These are phyloP conservation scores for Globisporangium ultimum DNA, from an alignment of 352 stramenopile genomes.

Conservation along the genomic window DNA sequence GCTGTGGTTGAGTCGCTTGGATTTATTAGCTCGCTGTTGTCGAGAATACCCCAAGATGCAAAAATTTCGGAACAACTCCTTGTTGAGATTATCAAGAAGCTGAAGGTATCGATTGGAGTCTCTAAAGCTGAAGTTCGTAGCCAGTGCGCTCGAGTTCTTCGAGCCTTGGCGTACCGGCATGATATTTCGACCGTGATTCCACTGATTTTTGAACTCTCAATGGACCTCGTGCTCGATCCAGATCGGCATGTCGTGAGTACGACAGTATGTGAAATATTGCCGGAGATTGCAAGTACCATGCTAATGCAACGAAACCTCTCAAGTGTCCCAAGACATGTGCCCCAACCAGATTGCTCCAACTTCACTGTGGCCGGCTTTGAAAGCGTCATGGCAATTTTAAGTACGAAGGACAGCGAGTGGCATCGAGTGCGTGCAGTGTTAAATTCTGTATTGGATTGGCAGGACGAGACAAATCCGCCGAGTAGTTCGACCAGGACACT, in stretches of 20 bases:
- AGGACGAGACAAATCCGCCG: not conserved
- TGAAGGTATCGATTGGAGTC: conserved; percentile 4
- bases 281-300: conserved; percentile 1
- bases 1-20: conserved; percentile 7
- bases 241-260: not conserved
- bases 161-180: conserved; percentile 6
- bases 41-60: not conserved
- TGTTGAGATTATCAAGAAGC: conserved; percentile 2
- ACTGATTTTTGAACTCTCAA: conserved; percentile 8
- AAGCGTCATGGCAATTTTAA: conserved; percentile 33
- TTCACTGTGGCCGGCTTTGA: conserved; percentile 49
- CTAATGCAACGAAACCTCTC: conserved; percentile 9
- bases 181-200: conserved; percentile 4
- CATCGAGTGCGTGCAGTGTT: conserved; percentile 21
- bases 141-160: conserved; percentile 12
- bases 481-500: conserved; percentile 13
- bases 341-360: not conserved
- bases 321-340: conserved; percentile 3
- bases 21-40: conserved; percentile 6
- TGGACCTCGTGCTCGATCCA: conserved; percentile 17
- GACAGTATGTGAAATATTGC: conserved; percentile 4
- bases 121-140: not conserved
- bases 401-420: conserved; percentile 33
- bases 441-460: conserved; percentile 4
- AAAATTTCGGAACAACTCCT: conserved; percentile 3